Percentiles rank a stretch among this genome's conserved stretches.
Conservation (phyloP, 371 early-diverging fungal genomes). For the Mortierella sp. region DNA sequence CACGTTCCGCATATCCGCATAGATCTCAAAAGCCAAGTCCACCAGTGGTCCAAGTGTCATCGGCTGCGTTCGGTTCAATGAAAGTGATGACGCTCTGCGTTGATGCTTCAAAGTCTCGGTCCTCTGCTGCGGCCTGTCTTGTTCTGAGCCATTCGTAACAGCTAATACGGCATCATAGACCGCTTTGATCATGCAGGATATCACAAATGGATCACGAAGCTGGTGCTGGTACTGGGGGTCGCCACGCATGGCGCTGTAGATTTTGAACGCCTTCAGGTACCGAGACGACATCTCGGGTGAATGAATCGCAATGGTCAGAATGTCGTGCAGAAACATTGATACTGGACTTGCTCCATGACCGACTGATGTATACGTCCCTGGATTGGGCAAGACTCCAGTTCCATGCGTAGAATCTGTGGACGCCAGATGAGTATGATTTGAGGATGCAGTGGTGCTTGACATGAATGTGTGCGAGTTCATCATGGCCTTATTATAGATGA, state of each 20-base stretch:
- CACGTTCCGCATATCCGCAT: conserved; percentile 44
- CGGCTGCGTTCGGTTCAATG: conserved; percentile 39
- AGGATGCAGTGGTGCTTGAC: conserved; percentile 1
- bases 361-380: background rate
- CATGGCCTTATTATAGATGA: conserved; percentile 51
- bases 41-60: conserved; percentile 47
- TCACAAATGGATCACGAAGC: conserved; percentile 48
- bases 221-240: conserved; percentile 31
- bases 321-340: conserved; percentile 41
- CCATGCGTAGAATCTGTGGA: background rate
- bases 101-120: conserved; percentile 18
- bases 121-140: background rate
- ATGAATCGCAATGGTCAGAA: conserved; percentile 38
- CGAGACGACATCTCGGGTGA: conserved; percentile 47
- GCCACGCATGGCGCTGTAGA: conserved; percentile 39
- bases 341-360: conserved; percentile 8
- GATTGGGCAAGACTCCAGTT: background rate
- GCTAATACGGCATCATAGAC: conserved; percentile 40
- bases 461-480: conserved; percentile 24
- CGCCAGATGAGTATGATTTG: conserved; percentile 2
- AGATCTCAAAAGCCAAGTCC: conserved; percentile 52
- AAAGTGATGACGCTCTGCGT: conserved; percentile 34
- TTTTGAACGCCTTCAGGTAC: conserved; percentile 49
- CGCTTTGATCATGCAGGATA: conserved; percentile 45
- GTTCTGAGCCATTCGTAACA: conserved; percentile 26